Conservation (phyloP, 1,139 yeast species). For the Lodderomyces elongisporus region DNA sequence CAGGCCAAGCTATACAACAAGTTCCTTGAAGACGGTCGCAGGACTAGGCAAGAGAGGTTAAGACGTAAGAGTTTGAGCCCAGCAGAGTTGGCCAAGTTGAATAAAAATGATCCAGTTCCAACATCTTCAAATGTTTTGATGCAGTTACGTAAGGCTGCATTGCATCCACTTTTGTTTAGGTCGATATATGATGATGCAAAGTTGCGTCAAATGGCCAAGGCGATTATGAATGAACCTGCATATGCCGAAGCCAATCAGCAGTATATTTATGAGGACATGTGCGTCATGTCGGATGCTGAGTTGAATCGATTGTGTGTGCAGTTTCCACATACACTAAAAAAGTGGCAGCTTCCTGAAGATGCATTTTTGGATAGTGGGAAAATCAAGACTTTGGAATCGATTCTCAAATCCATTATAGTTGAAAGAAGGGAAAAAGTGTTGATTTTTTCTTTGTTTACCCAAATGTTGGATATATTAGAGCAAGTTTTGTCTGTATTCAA, state of each 20-base stretch:
- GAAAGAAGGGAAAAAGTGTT: constrained; percentile 74
- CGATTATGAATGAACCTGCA: constrained; percentile 75
- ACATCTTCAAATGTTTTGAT: constrained; percentile 55
- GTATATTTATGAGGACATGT: constrained; percentile 88
- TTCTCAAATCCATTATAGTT: constrained; percentile 55
- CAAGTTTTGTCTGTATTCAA: constrained; percentile 59
- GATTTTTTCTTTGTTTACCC: constrained; percentile 88
- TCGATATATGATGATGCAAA: constrained; percentile 48
- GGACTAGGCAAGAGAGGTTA: constrained; percentile 46
- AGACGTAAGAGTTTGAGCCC: constrained; percentile 41
- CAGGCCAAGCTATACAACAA: constrained; percentile 61
- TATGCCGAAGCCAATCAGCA: constrained; percentile 69
- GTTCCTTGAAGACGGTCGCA: constrained; percentile 45
- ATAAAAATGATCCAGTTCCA: constrained; percentile 31
- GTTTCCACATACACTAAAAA: constrained; percentile 61
- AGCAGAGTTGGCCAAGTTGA: constrained; percentile 35
- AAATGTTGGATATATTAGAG: constrained; percentile 83
- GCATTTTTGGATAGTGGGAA: constrained; percentile 78
- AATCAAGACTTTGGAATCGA: constrained; percentile 47
- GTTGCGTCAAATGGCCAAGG: constrained; percentile 64
- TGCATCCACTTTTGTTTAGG: constrained; percentile 73
- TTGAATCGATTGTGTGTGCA: constrained; percentile 67
- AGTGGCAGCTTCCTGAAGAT: constrained; percentile 49
- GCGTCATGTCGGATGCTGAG: constrained; percentile 92
- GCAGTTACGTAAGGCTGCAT: constrained; percentile 68